Conservation (phyloP, 2,329 filamentous ascomycete species). For the Epichloe sibirici region DNA sequence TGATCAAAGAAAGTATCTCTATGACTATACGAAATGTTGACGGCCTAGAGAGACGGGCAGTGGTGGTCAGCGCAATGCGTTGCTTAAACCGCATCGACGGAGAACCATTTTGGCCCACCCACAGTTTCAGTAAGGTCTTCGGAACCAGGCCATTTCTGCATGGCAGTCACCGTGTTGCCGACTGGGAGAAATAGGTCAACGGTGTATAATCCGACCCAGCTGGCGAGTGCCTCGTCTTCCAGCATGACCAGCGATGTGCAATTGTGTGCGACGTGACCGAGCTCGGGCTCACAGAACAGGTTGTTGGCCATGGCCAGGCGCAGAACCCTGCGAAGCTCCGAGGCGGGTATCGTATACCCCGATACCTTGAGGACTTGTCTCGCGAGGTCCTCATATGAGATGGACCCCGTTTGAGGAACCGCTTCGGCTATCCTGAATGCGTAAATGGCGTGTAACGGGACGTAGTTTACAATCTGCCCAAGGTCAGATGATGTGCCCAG, state of each 20-base stretch:
- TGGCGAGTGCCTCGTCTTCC: slow-evolving; percentile 15
- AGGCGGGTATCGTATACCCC: slow-evolving; percentile 21
- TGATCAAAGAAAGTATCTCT: slow-evolving; percentile 16
- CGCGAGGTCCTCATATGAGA: slow-evolving; percentile 16
- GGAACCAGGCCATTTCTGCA: slow-evolving; percentile 24
- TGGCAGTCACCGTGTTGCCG: slow-evolving; percentile 19
- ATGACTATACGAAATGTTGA: slow-evolving; percentile 18
- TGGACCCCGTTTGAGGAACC: slow-evolving; percentile 15
- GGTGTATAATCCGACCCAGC: slow-evolving; percentile 20
- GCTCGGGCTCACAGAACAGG: slow-evolving; percentile 26
- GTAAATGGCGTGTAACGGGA: slow-evolving; percentile 19
- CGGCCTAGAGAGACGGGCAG: slow-evolving; percentile 7
- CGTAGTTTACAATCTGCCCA: slow-evolving; percentile 13
- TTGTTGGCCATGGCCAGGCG: slow-evolving; percentile 27
- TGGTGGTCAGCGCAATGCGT: too few species aligned
- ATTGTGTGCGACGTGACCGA: slow-evolving; percentile 28
- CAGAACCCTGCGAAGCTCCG: slow-evolving; percentile 22
- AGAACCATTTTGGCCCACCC: neutral
- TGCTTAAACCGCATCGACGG: too few species aligned
- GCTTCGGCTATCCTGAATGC: slow-evolving; percentile 19
- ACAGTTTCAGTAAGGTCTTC: slow-evolving; percentile 22
- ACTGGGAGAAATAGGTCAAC: slow-evolving; percentile 19
- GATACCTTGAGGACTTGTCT: slow-evolving; percentile 19
- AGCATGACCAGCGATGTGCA: slow-evolving; percentile 19
- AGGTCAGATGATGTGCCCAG: neutral